Base-by-base conservation (phyloP, 331 rosid genomes). In the Acacia pycnantha region DNA sequence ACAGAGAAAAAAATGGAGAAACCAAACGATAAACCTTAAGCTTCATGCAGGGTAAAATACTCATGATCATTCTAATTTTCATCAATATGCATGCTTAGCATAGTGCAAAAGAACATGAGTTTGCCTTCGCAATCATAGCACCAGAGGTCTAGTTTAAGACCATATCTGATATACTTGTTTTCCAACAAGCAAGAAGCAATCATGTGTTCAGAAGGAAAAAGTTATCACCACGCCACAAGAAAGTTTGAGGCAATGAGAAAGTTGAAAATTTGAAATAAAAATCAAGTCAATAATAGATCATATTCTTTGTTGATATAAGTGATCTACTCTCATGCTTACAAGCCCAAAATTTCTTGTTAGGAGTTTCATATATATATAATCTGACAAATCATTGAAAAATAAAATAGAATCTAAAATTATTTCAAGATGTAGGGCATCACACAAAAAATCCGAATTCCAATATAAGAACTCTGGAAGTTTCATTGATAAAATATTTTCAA, bases 21-120 rank as follows among this genome's bases (percentile, higher is more conserved):
- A n/a, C n/a, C n/a, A n/a, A n/a, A n/a, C n/a, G n/a, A n/a, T n/a
- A n/a, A 53, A 41, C 62, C 40, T 58, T 40, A 65, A 26, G 59
- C 43, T 37, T 29, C 33, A 76, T 48, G 40, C 21, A 6, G 68
- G 66, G 12, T 24, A 8, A 24, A 82, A 74, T 48, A 59, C 6
- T 29, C 47, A 61, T 51, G 7, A 76, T 4, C 80, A 44, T 67
- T 29, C 54, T 54, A 50, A 24, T 47, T 82, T 70, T 69, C 85
- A 29, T 48, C 6, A 31, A 31, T 31, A 31, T 31, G 33, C 33
- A 31, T 31, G 33, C 33, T 13, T 43, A 58, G 16, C 29, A n/a
- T 40, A 77, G 37, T 44, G 27, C 59, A 24, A 46, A 26, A n/a
- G 59, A 11, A 41, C 43, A 11, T 21, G 8, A 54, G 66, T 35